Evolutionary conservation across 106 monocot species (phyloP).

Genomic region (Narthecium ossifragum): DNA sequence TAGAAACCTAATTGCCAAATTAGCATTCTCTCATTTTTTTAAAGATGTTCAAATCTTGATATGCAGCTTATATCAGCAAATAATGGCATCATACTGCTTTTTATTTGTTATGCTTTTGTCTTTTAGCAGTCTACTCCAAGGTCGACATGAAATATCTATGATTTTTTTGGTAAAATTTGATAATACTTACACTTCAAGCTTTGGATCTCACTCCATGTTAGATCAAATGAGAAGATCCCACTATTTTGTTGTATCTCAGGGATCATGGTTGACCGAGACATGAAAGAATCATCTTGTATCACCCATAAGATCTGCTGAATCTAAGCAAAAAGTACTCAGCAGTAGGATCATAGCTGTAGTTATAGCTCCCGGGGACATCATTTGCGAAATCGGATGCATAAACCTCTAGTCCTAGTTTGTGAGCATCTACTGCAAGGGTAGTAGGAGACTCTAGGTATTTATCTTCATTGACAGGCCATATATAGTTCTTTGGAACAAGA

Average conservation of each 20-base stretch:
- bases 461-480: constrained; percentile 71
- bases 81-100: too few relatives aligned
- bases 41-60: too few relatives aligned
- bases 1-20: too few relatives aligned
- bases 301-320: constrained; percentile 49
- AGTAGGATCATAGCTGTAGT: constrained; percentile 82
- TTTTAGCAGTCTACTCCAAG: too few relatives aligned
- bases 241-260: constrained; percentile 64
- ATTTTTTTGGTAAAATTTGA: too few relatives aligned
- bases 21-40: too few relatives aligned
- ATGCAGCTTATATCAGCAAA: too few relatives aligned
- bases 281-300: constrained; percentile 47
- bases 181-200: constrained; percentile 89
- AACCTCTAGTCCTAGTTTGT: constrained; percentile 68
- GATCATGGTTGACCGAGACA: constrained; percentile 34
- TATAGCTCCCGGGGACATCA: constrained; percentile 71
- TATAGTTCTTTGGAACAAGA: constrained; percentile 81
- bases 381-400: constrained; percentile 79
- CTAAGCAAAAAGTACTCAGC: constrained; percentile 86
- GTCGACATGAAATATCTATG: too few relatives aligned
- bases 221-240: constrained; percentile 91
- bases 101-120: too few relatives aligned
- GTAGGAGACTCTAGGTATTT: constrained; percentile 48
- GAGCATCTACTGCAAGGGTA: constrained; percentile 66
- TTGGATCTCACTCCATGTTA: constrained; percentile 83